Evolutionary conservation across 2,329 filamentous ascomycete species (phyloP).

Genomic region (Cladosporium sp.): DNA sequence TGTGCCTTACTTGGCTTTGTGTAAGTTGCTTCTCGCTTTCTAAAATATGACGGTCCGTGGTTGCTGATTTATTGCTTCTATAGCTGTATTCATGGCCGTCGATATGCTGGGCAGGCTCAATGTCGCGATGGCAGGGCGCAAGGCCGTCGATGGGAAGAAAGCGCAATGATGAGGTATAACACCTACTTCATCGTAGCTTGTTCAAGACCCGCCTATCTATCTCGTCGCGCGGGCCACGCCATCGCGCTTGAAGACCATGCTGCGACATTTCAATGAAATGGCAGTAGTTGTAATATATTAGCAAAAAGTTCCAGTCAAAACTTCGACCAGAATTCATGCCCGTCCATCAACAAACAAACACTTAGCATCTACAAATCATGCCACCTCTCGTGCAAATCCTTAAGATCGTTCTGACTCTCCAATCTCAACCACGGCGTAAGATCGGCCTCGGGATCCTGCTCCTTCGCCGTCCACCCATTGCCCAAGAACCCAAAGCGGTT

Average conservation of each 20-base stretch:
- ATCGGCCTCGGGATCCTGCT: slow-evolving; percentile 54
- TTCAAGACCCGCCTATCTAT: too few species aligned
- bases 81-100: slow-evolving; percentile 39
- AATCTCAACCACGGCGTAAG: slow-evolving; percentile 60
- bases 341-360: too few species aligned
- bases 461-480: slow-evolving; percentile 61
- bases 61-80: neutral
- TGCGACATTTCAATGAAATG: too few species aligned
- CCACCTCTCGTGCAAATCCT: slow-evolving; percentile 65
- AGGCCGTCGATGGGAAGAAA: neutral
- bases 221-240: too few species aligned
- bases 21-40: slow-evolving; percentile 37
- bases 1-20: slow-evolving; percentile 53
- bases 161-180: neutral
- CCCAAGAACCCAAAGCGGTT: slow-evolving; percentile 63
- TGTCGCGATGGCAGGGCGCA: neutral
- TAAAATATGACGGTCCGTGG: neutral
- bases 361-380: slow-evolving; percentile 31
- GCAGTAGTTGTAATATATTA: too few species aligned
- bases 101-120: slow-evolving; percentile 33
- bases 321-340: too few species aligned
- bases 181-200: too few species aligned
- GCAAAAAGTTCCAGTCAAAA: too few species aligned
- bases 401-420: slow-evolving; percentile 55
- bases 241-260: too few species aligned